Percentiles rank a stretch among this genome's conserved stretches.
These are phyloP conservation scores for Gentiana dahurica DNA, from an alignment of 257 asterid genomes.

Conservation along the genomic window DNA sequence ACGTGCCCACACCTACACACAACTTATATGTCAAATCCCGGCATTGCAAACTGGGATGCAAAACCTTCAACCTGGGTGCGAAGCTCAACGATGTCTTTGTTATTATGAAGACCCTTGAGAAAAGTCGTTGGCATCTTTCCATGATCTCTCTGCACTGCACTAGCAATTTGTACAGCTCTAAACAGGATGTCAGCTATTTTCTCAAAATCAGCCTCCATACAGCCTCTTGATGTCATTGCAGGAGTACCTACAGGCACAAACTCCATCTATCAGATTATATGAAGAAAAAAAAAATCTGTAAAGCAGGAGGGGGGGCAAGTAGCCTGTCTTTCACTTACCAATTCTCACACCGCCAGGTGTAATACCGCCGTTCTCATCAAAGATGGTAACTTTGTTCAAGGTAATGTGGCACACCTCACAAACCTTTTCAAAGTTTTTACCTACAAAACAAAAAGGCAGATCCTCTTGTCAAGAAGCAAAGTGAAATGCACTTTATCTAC, in stretches of 20 bases:
- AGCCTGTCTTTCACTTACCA: slow-evolving; percentile 36
- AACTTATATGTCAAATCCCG: slow-evolving; percentile 58
- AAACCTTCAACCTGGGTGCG: slow-evolving; percentile 67
- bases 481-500: no score
- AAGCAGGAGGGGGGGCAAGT: background rate
- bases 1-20: no score
- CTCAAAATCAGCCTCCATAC: slow-evolving; percentile 77
- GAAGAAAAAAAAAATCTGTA: no score
- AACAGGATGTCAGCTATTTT: slow-evolving; percentile 61
- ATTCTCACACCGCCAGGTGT: slow-evolving; percentile 85
- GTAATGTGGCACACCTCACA: slow-evolving; percentile 78
- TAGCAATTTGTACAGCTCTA: slow-evolving; percentile 58
- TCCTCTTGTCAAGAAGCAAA: no score
- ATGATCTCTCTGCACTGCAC: slow-evolving; percentile 58
- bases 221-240: slow-evolving; percentile 92
- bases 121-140: slow-evolving; percentile 57
- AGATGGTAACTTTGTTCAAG: slow-evolving; percentile 60
- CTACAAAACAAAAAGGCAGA: slow-evolving; percentile 22
- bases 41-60: slow-evolving; percentile 84
- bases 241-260: slow-evolving; percentile 47
- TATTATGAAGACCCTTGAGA: slow-evolving; percentile 63
- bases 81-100: slow-evolving; percentile 66
- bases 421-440: slow-evolving; percentile 72
- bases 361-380: slow-evolving; percentile 67
- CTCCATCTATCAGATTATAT: no score